Conservation (phyloP, 805 yeast genomes). For the Lipomyces anomalus region DNA sequence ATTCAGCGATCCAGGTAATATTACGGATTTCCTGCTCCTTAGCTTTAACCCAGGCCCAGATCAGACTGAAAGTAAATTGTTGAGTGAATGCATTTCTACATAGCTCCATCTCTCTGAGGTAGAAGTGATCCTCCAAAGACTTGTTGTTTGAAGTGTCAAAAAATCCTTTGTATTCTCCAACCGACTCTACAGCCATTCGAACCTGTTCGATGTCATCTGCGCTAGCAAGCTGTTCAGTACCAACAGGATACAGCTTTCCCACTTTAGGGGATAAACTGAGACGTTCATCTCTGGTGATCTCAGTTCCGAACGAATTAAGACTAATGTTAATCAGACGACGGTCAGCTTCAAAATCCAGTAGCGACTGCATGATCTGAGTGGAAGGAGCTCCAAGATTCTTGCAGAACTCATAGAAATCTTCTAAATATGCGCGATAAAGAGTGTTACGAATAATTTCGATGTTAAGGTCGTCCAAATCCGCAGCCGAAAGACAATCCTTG, state of each 20-base stretch:
- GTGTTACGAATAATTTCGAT: conserved; percentile 91
- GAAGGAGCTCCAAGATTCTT: conserved; percentile 67
- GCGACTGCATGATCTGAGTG: conserved; percentile 66
- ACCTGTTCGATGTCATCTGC: conserved; percentile 79
- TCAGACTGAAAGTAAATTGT: conserved; percentile 70
- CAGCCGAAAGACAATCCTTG: conserved; percentile 75
- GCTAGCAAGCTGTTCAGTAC: conserved; percentile 59
- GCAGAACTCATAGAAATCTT: conserved; percentile 73
- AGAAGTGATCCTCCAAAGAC: conserved; percentile 89
- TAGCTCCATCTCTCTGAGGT: conserved; percentile 82
- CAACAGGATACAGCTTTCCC: conserved; percentile 73
- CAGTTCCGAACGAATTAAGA: conserved; percentile 81
- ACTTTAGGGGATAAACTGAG: conserved; percentile 66
- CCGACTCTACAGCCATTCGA: conserved; percentile 30
- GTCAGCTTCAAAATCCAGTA: conserved; percentile 89
- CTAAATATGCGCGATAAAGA: conserved; percentile 86
- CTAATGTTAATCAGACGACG: conserved; percentile 89
- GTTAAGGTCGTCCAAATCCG: conserved; percentile 85
- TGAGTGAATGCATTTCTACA: conserved; percentile 94
- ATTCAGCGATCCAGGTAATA: conserved; percentile 99
- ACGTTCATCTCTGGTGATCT: conserved; percentile 68
- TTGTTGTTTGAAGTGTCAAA: conserved; percentile 45
- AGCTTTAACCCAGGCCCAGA: conserved; percentile 96
- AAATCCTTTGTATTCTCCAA: conserved; percentile 32
- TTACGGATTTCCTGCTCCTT: conserved; percentile 96